A percentile compares a stretch with the other conserved stretches of the same genome.
These are phyloP conservation scores for Aspergillus avenaceus DNA, from an alignment of 495 filamentous ascomycete genomes.

Conservation along the genomic window DNA sequence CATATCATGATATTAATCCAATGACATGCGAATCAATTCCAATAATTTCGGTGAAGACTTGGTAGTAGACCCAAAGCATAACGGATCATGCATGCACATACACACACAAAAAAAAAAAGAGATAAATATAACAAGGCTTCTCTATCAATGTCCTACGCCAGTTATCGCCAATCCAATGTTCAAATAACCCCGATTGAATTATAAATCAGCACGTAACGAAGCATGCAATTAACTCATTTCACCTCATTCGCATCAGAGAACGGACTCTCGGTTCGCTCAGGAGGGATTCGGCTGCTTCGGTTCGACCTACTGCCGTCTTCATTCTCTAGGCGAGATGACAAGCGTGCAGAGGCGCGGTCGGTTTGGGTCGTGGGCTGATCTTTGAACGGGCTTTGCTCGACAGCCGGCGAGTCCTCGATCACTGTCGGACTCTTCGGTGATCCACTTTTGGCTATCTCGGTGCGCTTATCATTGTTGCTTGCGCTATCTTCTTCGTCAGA, in stretches of 20 bases:
- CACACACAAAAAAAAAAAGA: slow-evolving; percentile 9
- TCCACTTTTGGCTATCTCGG: slow-evolving; percentile 3
- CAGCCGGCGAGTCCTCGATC: slow-evolving; percentile 44
- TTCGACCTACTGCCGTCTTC: slow-evolving; percentile 21
- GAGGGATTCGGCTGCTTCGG: slow-evolving; percentile 23
- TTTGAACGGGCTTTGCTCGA: slow-evolving; percentile 55
- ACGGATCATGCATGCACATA: slow-evolving; percentile 14
- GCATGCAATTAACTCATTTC: slow-evolving; percentile 44
- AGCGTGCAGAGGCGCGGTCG: slow-evolving; percentile 2
- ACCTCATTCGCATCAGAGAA: slow-evolving; percentile 49
- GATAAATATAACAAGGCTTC: slow-evolving; percentile 11
- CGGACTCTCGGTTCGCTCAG: slow-evolving; percentile 35
- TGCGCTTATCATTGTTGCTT: slow-evolving; percentile 13
- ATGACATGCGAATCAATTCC: neutral
- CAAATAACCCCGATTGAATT: neutral
- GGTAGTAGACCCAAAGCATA: slow-evolving; percentile 6
- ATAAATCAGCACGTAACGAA: slow-evolving; percentile 3
- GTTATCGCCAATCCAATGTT: slow-evolving; percentile 3
- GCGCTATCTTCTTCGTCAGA: slow-evolving; percentile 34
- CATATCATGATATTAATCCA: neutral
- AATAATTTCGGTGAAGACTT: neutral
- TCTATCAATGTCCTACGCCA: slow-evolving; percentile 11
- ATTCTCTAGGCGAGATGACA: slow-evolving; percentile 17
- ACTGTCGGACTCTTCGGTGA: slow-evolving; percentile 34
- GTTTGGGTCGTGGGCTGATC: slow-evolving; percentile 39